phyloP scores from a whole-genome alignment of 2,329 filamentous ascomycete genomes.

The Pseudogymnoascus verrucosus region DNA sequence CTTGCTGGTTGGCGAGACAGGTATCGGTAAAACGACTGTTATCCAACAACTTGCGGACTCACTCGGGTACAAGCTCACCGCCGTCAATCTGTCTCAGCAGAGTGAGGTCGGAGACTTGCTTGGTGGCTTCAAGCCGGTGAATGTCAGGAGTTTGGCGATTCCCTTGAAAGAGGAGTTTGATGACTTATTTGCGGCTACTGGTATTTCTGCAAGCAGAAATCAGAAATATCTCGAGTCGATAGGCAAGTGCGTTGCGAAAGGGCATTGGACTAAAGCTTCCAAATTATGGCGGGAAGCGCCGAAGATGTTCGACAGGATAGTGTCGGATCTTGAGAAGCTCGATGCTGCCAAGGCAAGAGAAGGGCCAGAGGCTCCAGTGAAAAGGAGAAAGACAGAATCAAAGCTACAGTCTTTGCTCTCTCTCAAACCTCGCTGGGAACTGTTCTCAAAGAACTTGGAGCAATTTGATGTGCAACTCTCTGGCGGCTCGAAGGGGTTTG shows the following conservation, averaged over 20 bases:
- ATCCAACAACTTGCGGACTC: slow-evolving; percentile 85
- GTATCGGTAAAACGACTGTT: slow-evolving; percentile 95
- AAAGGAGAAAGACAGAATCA: slow-evolving; percentile 57
- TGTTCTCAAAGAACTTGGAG: slow-evolving; percentile 65
- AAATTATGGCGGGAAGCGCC: slow-evolving; percentile 85
- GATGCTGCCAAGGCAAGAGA: slow-evolving; percentile 30
- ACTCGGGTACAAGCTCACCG: slow-evolving; percentile 77
- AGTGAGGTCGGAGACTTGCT: slow-evolving; percentile 94
- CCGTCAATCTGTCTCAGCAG: slow-evolving; percentile 95
- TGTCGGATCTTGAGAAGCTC: slow-evolving; percentile 45
- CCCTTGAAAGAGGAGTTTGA: slow-evolving; percentile 93
- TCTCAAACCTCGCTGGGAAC: slow-evolving; percentile 64
- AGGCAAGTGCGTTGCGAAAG: slow-evolving; percentile 68
- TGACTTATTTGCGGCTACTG: slow-evolving; percentile 74
- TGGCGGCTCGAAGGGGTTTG: slow-evolving; percentile 66
- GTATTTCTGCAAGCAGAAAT: slow-evolving; percentile 81
- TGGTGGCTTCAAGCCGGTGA: slow-evolving; percentile 94
- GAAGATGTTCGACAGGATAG: slow-evolving; percentile 71
- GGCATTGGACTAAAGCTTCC: slow-evolving; percentile 80
- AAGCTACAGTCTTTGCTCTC: slow-evolving; percentile 57
- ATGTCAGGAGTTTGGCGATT: slow-evolving; percentile 76
- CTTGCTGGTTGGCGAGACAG: slow-evolving; percentile 94
- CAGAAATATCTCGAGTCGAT: slow-evolving; percentile 77
- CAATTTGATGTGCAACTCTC: slow-evolving; percentile 75
- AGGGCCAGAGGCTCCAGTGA: slow-evolving; percentile 55